A percentile compares a stretch with the other conserved stretches of the same genome.
These are phyloP conservation scores for Albophoma yamanashiensis DNA, from an alignment of 2,329 filamentous ascomycete genomes.

Conservation along the genomic window DNA sequence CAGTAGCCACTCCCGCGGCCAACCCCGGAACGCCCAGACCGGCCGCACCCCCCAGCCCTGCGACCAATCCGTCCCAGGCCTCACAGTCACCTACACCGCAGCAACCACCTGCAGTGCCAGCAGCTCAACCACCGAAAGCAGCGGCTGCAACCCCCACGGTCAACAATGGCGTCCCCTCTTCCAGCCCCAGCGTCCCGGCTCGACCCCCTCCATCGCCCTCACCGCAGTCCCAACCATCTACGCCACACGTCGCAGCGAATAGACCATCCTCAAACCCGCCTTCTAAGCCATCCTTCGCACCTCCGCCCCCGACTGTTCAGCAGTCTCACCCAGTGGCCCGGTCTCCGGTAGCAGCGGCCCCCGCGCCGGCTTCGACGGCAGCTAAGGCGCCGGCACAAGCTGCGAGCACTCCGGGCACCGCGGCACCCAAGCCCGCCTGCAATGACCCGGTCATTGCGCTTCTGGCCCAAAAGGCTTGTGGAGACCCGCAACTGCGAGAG, in stretches of 20 bases:
- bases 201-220: constrained; percentile 3
- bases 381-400: background rate
- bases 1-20: constrained; percentile 11
- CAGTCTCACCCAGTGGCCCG: constrained; percentile 13
- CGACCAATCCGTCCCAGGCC: constrained; percentile 5
- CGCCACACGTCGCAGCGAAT: constrained; percentile 9
- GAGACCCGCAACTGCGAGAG: constrained; percentile 60
- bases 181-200: constrained; percentile 1
- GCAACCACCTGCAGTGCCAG: constrained; percentile 4
- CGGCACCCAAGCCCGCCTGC: constrained; percentile 15
- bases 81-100: constrained; percentile 2
- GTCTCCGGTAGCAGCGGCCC: constrained; percentile 13
- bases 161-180: constrained; percentile 2
- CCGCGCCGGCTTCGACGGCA: constrained; percentile 6
- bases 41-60: constrained; percentile 6
- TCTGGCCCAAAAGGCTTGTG: constrained; percentile 64
- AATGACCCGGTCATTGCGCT: constrained; percentile 71
- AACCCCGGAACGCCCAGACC: constrained; percentile 8
- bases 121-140: background rate
- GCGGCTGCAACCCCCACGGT: background rate
- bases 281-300: constrained; percentile 7
- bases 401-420: background rate
- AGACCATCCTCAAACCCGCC: constrained; percentile 12
- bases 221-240: constrained; percentile 9
- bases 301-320: constrained; percentile 6